Conservation (phyloP, 306 rosid genomes). For the Inga laurina region DNA sequence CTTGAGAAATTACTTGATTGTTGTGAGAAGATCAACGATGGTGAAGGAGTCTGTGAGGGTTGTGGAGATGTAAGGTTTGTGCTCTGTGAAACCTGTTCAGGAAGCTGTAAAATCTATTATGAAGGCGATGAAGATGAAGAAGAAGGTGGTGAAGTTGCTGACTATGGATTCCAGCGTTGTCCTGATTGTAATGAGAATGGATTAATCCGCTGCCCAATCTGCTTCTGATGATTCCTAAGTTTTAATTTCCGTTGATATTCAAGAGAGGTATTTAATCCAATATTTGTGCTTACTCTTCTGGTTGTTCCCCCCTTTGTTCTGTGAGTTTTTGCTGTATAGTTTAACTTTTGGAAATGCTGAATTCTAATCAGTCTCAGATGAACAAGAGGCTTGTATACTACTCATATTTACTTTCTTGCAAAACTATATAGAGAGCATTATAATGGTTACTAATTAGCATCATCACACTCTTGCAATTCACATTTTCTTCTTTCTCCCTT, state of each 20-base stretch:
- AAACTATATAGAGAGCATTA: slow-evolving; percentile 19
- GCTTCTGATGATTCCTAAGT: slow-evolving; percentile 49
- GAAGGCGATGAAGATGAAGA: slow-evolving; percentile 42
- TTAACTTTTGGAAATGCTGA: slow-evolving; percentile 36
- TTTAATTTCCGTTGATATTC: slow-evolving; percentile 18
- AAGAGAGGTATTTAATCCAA: slow-evolving; percentile 39
- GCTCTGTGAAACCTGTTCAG: slow-evolving; percentile 83
- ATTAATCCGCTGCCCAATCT: slow-evolving; percentile 71
- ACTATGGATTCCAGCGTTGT: slow-evolving; percentile 75
- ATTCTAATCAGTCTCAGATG: slow-evolving; percentile 41
- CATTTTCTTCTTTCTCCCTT: background rate
- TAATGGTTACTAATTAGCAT: background rate
- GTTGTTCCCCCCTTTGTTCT: background rate
- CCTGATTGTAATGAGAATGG: slow-evolving; percentile 95
- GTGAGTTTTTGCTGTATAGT: slow-evolving; percentile 71
- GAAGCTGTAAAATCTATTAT: slow-evolving; percentile 89
- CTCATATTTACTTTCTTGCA: slow-evolving; percentile 28
- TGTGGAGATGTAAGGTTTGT: slow-evolving; percentile 92
- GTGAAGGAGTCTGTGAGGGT: slow-evolving; percentile 52
- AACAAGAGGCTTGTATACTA: slow-evolving; percentile 39
- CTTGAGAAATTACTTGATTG: slow-evolving; percentile 69
- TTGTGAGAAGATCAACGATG: slow-evolving; percentile 52
- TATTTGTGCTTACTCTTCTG: slow-evolving; percentile 34
- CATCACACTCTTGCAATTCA: slow-evolving; percentile 12
- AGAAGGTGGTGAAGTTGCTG: slow-evolving; percentile 33